Evolutionary conservation across 192 early-diverging fungal genomes (phyloP), one percentile per base, ranked within the genome.

Genomic region (Coemansia sp.): DNA sequence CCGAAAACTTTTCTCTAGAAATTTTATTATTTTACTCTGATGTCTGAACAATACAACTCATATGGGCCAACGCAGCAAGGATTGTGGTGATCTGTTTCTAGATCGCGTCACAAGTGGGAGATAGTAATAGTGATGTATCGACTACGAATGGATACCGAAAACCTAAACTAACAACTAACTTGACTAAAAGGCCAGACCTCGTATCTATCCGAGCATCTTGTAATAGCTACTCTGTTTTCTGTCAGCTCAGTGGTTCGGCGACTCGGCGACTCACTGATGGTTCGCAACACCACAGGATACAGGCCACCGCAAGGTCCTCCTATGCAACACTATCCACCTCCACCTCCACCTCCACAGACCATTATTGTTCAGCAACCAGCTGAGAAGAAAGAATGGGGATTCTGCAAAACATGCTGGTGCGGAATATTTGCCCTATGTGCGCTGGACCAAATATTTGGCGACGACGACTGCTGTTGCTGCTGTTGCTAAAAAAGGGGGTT

Each of bases 391-490:
- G 13, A 54, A 4, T 26, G 22, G 10, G 43, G 35, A 20, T 53
- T 49, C 61, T 62, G 32, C 47, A 47, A 35, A 47, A n/a, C 9
- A 18, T 61, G 58, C 20, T 55, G 16, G 6, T 4, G 3, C 4
- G 54, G 54, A 1, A n/a, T 18, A 11, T 14, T 57, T 29, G 29
- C 54, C 4, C 19, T 8, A 18, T 57, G 54, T 20, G 29, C 29
- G 5, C 29, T 54, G 12, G 53, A 57, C 13, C 2, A 6, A n/a
- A 37, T 57, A 16, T 50, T 29, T 24, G 58, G 43, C 18, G 47
- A 43, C 37, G 38, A 32, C 16, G 10, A 16, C 24, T 32, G 54
- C 29, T 59, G 23, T n/a, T 43, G 45, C 58, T 58, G 55, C 55
- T 39, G 35, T 37, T 57, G 55, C 55, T 59, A 59, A 27, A 59